Percentiles rank a stretch among this genome's conserved stretches.
phyloP scores from a whole-genome alignment of 371 early-diverging fungal species.

The Dentiscutata heterogama region DNA sequence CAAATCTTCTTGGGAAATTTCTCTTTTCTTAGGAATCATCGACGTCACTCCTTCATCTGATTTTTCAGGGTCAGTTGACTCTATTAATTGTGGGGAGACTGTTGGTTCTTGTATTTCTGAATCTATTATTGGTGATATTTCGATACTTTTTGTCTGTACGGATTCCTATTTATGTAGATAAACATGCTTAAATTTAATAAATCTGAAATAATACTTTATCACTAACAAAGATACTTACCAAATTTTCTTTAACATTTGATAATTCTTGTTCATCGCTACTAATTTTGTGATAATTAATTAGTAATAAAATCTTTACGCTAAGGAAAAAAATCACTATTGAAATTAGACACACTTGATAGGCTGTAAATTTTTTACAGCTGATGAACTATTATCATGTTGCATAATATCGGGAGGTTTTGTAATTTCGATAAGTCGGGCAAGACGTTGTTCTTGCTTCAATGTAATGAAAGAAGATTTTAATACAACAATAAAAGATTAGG shows the following conservation, averaged over 20 bases:
- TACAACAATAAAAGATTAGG: neutral
- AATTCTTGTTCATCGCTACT: too few relatives aligned
- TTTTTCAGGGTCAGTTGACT: neutral
- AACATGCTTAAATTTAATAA: too few relatives aligned
- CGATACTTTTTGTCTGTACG: neutral
- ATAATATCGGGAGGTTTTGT: constrained; percentile 35
- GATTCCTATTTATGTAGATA: neutral
- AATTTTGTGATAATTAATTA: too few relatives aligned
- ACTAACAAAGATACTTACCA: too few relatives aligned
- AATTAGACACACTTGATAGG: neutral
- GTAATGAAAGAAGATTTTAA: neutral
- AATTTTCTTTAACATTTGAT: too few relatives aligned
- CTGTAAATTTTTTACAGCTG: neutral
- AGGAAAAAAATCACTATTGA: too few relatives aligned
- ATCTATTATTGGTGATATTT: neutral
- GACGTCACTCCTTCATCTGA: neutral
- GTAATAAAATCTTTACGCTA: too few relatives aligned
- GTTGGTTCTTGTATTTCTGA: neutral
- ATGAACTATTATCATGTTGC: neutral
- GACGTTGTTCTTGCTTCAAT: constrained; percentile 31
- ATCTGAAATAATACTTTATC: too few relatives aligned
- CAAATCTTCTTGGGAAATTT: neutral
- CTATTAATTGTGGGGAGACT: neutral
- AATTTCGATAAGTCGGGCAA: constrained; percentile 35
- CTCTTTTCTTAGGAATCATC: neutral